Evolutionary conservation across 176 grass and related monocot genomes (phyloP).

Genomic region (Paspalum notatum): DNA sequence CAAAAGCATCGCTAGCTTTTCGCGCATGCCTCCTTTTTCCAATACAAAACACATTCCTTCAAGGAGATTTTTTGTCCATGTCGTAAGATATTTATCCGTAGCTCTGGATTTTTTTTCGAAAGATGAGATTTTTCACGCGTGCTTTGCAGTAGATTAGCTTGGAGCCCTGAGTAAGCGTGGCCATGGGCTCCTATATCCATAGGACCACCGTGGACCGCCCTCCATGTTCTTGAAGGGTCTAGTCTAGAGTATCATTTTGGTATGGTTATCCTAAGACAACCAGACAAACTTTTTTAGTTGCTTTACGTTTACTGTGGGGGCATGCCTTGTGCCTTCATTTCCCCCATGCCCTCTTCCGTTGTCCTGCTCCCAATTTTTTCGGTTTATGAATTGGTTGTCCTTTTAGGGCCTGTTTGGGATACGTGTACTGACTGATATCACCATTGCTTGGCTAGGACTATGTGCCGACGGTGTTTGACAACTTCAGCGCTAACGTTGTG

Average conservation of each 20-base stretch:
- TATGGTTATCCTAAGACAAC: slow-evolving; percentile 28
- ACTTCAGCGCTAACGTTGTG: slow-evolving; percentile 81
- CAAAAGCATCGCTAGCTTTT: slow-evolving; percentile 46
- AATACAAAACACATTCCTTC: slow-evolving; percentile 1
- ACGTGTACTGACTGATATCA: background rate
- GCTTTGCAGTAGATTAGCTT: slow-evolving; percentile 30
- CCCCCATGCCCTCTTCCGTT: background rate
- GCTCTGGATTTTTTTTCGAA: background rate
- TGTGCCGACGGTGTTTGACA: slow-evolving; percentile 78
- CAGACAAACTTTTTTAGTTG: slow-evolving; percentile 21
- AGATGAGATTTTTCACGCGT: slow-evolving; percentile 26
- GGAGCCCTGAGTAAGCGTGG: slow-evolving; percentile 27
- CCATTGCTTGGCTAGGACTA: slow-evolving; percentile 56
- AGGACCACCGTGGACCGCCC: slow-evolving; percentile 40
- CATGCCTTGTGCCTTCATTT: background rate
- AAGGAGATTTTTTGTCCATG: background rate
- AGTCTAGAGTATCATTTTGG: slow-evolving; percentile 26
- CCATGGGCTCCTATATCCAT: slow-evolving; percentile 30
- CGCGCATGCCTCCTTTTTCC: slow-evolving; percentile 46
- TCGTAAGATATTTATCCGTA: background rate
- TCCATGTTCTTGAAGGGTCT: slow-evolving; percentile 13
- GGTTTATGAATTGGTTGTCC: background rate
- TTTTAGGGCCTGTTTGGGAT: background rate
- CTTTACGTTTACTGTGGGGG: background rate
- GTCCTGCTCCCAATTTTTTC: background rate